Evolutionary conservation across 225 moss, liverwort and hornwort species (phyloP).

Genomic region (Ulota crispa): DNA sequence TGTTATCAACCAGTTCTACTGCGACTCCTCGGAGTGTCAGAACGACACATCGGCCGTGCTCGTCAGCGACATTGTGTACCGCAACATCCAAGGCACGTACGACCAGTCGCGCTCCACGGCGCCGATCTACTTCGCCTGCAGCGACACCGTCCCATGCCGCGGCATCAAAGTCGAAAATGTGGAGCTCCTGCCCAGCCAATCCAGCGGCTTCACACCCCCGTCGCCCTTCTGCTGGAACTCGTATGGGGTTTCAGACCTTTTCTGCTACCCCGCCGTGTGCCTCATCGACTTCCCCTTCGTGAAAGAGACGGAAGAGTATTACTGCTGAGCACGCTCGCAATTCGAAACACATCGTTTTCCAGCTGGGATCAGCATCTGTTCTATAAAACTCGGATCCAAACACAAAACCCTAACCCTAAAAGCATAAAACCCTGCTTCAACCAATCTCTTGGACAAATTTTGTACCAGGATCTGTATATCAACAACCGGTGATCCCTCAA

Average conservation of each 20-base stretch:
- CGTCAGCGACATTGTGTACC: conserved; percentile 43
- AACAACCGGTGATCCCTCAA: too few relatives aligned
- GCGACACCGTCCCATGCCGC: conserved; percentile 54
- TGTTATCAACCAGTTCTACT: conserved; percentile 65
- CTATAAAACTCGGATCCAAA: background rate
- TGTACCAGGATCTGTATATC: too few relatives aligned
- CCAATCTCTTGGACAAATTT: too few relatives aligned
- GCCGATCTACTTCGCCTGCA: conserved; percentile 55
- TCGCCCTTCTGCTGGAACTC: conserved; percentile 48
- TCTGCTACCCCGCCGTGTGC: conserved; percentile 46
- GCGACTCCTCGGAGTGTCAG: conserved; percentile 33
- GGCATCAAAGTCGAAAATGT: conserved; percentile 43
- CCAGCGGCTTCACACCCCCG: background rate
- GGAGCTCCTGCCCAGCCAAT: conserved; percentile 32
- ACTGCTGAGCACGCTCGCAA: conserved; percentile 19
- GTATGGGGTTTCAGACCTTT: conserved; percentile 32
- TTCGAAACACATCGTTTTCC: conserved; percentile 3
- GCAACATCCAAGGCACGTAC: conserved; percentile 50
- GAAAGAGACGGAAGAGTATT: conserved; percentile 32
- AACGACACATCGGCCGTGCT: conserved; percentile 47
- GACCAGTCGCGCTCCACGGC: conserved; percentile 38
- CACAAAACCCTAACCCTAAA: background rate
- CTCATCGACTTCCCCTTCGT: conserved; percentile 34
- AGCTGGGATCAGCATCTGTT: background rate
- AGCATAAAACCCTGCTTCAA: too few relatives aligned